Conservation (phyloP, 306 rosid species). For the Parietaria judaica region DNA sequence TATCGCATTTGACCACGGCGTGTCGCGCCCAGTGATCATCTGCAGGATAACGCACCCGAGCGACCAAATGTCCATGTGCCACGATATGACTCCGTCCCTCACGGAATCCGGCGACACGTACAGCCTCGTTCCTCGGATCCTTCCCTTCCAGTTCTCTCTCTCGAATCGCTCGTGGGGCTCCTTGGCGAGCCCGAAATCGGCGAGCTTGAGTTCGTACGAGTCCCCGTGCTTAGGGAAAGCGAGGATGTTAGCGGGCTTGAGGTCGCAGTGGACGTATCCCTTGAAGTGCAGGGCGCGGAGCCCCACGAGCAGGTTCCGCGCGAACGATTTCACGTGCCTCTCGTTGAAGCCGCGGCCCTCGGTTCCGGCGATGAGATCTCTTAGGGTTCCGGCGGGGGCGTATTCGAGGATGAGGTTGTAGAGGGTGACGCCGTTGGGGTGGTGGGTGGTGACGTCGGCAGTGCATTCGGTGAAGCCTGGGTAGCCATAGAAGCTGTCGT, state of each 20-base stretch:
- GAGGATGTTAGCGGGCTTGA: slow-evolving; percentile 6
- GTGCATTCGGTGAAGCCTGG: neutral
- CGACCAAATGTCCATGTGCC: slow-evolving; percentile 8
- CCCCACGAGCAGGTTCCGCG: neutral
- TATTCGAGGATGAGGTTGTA: neutral
- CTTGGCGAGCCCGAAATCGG: slow-evolving; percentile 5
- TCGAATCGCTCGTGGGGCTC: neutral
- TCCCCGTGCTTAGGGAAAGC: neutral
- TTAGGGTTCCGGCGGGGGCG: neutral
- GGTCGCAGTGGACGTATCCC: slow-evolving; percentile 15
- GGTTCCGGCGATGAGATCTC: neutral
- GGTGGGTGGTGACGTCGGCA: neutral
- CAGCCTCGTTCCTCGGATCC: neutral
- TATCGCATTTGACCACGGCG: no score
- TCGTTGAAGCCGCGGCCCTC: neutral
- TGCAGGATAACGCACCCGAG: slow-evolving; percentile 4
- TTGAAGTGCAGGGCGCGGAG: neutral
- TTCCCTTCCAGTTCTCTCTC: no score
- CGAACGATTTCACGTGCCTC: neutral
- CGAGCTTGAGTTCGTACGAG: neutral
- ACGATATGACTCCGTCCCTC: neutral
- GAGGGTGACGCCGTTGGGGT: neutral
- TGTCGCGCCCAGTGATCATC: slow-evolving; percentile 1
- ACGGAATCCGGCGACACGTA: slow-evolving; percentile 7
- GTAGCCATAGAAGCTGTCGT: neutral